Base-by-base conservation (phyloP, 257 asterid genomes). In the Marsdenia floribunda region DNA sequence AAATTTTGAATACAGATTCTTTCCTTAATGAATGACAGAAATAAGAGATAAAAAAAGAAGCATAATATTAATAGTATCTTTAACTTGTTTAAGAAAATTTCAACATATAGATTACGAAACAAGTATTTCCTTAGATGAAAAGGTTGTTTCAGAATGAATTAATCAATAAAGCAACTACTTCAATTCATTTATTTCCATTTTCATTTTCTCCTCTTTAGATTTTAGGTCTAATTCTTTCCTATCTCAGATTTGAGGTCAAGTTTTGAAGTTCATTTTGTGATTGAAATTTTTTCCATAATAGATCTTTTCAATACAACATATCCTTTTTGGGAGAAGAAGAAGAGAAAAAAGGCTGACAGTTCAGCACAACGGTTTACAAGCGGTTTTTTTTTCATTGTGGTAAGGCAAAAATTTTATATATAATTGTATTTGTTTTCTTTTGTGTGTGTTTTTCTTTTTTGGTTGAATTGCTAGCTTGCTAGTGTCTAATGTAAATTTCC, bases 291-390 rank as follows among this genome's bases (percentile, higher is more conserved):
- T 58, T 63, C 68, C 71, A 68, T 79, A 74, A 69, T 79, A 75
- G 82, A 68, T 78, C 71, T 78, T 78, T 73, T 73, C 78, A 73
- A 58, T 73, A 38, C 73, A 59, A 68, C 79, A 47, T 61, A 67
- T 57, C 76, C 49, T 74, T 79, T 79, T 74, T 70, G 66, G 77
- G 82, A 63, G 82, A 70, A 75, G 79, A 72, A 49, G 79, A 71
- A 74, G 82, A 63, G 73, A 70, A 70, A 67, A 74, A 75, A 16
- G 82, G 79, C 68, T 79, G 82, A 74, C 75, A 68, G 73, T 75
- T 74, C 69, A 69, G 76, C 76, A 54, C 49, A 33, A 73, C 44
- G 66, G 38, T 77, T 58, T 74, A 50, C 76, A 24, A 63, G 72
- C 73, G 59, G 29, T 74, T 26, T 73, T 24, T 29, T 73, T 78